Base-by-base conservation (phyloP, 169 alveolate genomes). In the Plasmodium vinckei region DNA sequence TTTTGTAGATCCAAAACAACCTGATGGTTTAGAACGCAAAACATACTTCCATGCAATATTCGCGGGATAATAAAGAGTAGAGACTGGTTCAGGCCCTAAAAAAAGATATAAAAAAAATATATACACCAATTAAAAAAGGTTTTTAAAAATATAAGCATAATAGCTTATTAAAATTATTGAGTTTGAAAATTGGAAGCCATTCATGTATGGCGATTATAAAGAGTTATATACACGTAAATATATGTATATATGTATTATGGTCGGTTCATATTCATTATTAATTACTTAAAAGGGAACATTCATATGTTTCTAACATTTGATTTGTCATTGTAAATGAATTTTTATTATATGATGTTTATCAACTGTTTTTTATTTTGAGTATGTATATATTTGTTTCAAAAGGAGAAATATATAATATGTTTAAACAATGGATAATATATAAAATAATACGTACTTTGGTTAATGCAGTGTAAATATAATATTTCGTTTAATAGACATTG, bases 31-130 rank as follows among this genome's bases (percentile, higher is more conserved):
- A 10, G 73, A 63, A 56, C 69, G 64, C 23, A 46, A 19, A 13
- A 77, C 77, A 77, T 77, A 77, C 57, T 77, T 64, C 88, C 88
- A 63, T 57, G 88, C 49, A 47, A 77, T 27, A 44, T 54, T 68
- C 19, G 49, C 39, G 47, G 88, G 88, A 27, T 77, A 77, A 44
- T 77, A 77, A 44, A 63, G 17, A 9, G 88, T 42, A 42, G 47
- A 59, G 44, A 65, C 10, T 61, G 54, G 44, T 49, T 61, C 27
- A 9, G 88, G 88, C 57, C 54, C 88, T 73, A 12, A 19, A 60
- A 21, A 39, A 61, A 5, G 51, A 60, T 17, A 60, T 15, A 21
- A 57, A 57, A 57, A 57, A 57, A 0, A 9, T 13, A 57, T 57
- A 57, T 57, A 9, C 1, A 51, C 7, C 7, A 15, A 51, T 13